phyloP scores from a whole-genome alignment of 1,284 basidiomycete genomes.

The Irpex rosettiformis region DNA sequence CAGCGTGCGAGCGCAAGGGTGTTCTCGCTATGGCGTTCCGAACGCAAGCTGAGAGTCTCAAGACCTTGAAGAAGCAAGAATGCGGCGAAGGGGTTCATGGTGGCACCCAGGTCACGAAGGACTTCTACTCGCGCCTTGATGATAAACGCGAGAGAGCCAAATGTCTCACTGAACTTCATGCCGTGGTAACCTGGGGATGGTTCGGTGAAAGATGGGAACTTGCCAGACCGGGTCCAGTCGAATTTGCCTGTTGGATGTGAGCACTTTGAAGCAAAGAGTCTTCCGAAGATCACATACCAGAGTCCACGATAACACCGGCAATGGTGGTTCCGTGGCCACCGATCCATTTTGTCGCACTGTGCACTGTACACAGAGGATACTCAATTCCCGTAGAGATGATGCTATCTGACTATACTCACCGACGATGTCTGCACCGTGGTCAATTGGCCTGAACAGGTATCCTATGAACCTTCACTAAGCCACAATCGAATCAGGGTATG shows the following conservation, averaged over 20 bases:
- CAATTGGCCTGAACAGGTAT: conserved; percentile 72
- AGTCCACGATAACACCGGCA: conserved; percentile 79
- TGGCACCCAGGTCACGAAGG: conserved; percentile 76
- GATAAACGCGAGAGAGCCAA: conserved; percentile 71
- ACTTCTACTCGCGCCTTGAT: conserved; percentile 73
- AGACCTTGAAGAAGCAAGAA: conserved; percentile 85
- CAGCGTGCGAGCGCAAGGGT: conserved; percentile 71
- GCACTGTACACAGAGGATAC: conserved; percentile 41
- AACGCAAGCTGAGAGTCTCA: conserved; percentile 82
- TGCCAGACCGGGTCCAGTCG: conserved; percentile 76
- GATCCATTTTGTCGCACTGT: conserved; percentile 91
- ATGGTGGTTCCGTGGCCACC: conserved; percentile 89
- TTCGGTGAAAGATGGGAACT: conserved; percentile 81
- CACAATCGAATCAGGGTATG: neutral
- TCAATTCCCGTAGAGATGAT: neutral
- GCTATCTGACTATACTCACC: conserved; percentile 29
- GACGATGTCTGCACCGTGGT: conserved; percentile 79
- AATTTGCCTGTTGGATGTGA: conserved; percentile 62
- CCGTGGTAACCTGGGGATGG: conserved; percentile 87
- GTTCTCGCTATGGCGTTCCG: conserved; percentile 74
- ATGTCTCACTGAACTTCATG: conserved; percentile 68
- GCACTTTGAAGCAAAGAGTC: neutral
- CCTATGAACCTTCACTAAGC: conserved; percentile 33
- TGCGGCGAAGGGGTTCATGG: conserved; percentile 78
- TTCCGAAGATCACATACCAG: conserved; percentile 38